These are phyloP conservation scores for Erysiphe pisi DNA, from an alignment of 2,329 filamentous ascomycete genomes.

Conservation along the genomic window DNA sequence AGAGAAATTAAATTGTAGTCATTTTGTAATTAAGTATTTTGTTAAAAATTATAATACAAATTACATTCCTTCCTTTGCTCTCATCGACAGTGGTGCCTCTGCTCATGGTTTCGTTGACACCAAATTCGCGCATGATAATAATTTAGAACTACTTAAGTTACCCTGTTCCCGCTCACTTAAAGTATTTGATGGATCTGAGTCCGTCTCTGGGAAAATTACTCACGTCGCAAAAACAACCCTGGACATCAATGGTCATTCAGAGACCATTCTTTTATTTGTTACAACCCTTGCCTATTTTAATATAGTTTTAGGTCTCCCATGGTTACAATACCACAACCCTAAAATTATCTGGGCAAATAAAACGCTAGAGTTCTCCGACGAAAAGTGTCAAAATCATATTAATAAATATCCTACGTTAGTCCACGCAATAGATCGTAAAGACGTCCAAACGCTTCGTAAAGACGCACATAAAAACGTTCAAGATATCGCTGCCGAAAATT, in stretches of 20 bases:
- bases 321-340: too few species aligned
- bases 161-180: neutral
- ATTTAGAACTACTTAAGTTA: neutral
- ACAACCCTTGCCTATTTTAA: too few species aligned
- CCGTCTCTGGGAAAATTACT: neutral
- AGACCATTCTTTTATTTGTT: too few species aligned
- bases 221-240: neutral
- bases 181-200: slow-evolving; percentile 1
- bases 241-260: neutral
- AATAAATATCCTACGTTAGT: too few species aligned
- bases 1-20: neutral
- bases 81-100: neutral
- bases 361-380: too few species aligned
- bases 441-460: too few species aligned
- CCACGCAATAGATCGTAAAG: too few species aligned
- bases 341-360: too few species aligned
- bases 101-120: neutral
- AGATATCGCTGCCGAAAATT: too few species aligned
- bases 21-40: neutral
- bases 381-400: too few species aligned
- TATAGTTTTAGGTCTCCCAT: too few species aligned
- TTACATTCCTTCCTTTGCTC: neutral
- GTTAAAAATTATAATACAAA: neutral
- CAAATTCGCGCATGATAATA: neutral
- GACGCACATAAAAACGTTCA: too few species aligned